These are phyloP conservation scores for Crucihimalaya himalaica DNA, from an alignment of 345 rosid genomes.

Conservation along the genomic window DNA sequence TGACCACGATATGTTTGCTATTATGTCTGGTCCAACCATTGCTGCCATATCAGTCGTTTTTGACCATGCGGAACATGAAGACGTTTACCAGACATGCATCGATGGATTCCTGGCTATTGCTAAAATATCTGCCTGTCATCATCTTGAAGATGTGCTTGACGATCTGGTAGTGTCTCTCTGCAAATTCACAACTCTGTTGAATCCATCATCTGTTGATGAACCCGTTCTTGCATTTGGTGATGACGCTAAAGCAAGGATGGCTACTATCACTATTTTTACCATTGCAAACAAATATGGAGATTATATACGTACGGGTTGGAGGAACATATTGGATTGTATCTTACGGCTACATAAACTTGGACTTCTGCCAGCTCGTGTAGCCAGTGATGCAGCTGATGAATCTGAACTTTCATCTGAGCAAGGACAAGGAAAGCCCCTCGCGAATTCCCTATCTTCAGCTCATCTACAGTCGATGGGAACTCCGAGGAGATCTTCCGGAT, in stretches of 20 bases:
- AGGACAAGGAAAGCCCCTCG: constrained; percentile 76
- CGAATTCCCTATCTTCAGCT: constrained; percentile 74
- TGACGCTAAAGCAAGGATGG: constrained; percentile 94
- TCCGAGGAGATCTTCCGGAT: constrained; percentile 93
- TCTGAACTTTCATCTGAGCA: constrained; percentile 82
- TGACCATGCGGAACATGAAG: constrained; percentile 98
- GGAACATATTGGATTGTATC: constrained; percentile 95
- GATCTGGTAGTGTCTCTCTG: constrained; percentile 95
- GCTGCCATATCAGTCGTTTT: constrained; percentile 98
- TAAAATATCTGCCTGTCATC: constrained; percentile 96
- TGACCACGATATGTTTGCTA: constrained; percentile 98
- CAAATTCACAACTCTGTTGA: constrained; percentile 92
- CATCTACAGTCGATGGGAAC: constrained; percentile 84
- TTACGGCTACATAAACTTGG: constrained; percentile 94
- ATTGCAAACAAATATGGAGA: constrained; percentile 97
- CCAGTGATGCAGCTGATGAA: constrained; percentile 98
- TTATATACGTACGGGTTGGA: constrained; percentile 92
- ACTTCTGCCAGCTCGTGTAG: constrained; percentile 97
- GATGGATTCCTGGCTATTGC: constrained; percentile 98
- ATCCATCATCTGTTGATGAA: constrained; percentile 82
- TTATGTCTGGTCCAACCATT: constrained; percentile 98
- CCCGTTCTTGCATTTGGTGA: constrained; percentile 97
- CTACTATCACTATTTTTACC: constrained; percentile 93
- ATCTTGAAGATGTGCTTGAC: constrained; percentile 97
- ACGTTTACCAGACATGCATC: constrained; percentile 91